Conservation (phyloP, 208 protist genomes). For the Trypanosoma platydactyli region DNA sequence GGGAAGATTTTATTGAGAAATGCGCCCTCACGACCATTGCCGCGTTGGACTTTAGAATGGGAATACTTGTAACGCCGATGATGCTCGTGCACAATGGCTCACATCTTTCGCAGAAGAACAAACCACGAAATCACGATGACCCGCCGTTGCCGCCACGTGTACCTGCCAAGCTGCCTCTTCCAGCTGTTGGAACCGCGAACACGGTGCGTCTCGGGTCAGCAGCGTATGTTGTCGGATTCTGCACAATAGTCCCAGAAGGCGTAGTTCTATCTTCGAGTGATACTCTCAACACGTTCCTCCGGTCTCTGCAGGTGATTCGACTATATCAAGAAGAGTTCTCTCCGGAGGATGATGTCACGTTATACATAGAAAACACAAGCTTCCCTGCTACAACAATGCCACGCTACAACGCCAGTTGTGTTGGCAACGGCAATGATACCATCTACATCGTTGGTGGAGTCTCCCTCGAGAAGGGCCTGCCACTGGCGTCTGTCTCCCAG, state of each 20-base stretch:
- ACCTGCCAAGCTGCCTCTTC: constrained; percentile 20
- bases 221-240: constrained; percentile 44
- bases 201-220: constrained; percentile 29
- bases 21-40: constrained; percentile 14
- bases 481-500: constrained; percentile 33
- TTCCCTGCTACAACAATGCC: constrained; percentile 11
- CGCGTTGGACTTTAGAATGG: constrained; percentile 19
- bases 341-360: constrained; percentile 24
- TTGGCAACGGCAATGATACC: constrained; percentile 20
- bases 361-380: constrained; percentile 18
- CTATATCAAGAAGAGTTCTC: constrained; percentile 28
- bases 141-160: constrained; percentile 12
- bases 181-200: constrained; percentile 38
- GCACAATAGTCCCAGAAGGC: constrained; percentile 33
- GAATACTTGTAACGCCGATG: neutral
- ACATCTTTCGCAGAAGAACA: no score
- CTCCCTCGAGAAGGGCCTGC: constrained; percentile 7
- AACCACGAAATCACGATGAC: neutral
- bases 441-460: constrained; percentile 41
- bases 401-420: constrained; percentile 37
- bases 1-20: neutral
- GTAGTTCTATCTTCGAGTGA: constrained; percentile 9
- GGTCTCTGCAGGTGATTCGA: constrained; percentile 24
- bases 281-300: constrained; percentile 15
- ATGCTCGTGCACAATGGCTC: constrained; percentile 24